phyloP scores from a whole-genome alignment of 2,329 filamentous ascomycete genomes.

The Penicillium decumbens region DNA sequence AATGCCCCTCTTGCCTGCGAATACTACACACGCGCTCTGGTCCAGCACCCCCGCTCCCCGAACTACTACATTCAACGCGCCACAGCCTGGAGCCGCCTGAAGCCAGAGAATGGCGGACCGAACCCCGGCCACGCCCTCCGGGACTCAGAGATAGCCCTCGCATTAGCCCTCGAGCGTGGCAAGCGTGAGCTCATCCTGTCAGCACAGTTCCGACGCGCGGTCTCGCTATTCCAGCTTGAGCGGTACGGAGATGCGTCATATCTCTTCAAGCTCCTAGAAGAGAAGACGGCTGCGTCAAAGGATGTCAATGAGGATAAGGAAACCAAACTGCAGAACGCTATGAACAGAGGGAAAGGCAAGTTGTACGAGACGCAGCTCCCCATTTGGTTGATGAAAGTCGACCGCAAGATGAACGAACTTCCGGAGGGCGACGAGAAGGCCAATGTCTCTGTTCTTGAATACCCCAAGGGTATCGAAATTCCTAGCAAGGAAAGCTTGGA shows the following conservation, averaged over 20 bases:
- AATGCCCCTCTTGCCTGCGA: conserved; percentile 65
- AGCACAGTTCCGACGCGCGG: conserved; percentile 75
- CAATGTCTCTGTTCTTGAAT: conserved; percentile 48
- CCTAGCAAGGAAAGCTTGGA: conserved; percentile 40
- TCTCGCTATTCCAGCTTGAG: conserved; percentile 66
- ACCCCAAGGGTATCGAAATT: conserved; percentile 47
- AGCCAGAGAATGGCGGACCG: conserved; percentile 46
- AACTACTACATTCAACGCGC: conserved; percentile 78
- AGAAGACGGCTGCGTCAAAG: conserved; percentile 49
- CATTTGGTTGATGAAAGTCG: conserved; percentile 58
- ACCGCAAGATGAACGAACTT: conserved; percentile 49
- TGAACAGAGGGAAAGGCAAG: conserved; percentile 27
- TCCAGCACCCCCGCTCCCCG: conserved; percentile 60
- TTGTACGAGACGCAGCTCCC: conserved; percentile 39
- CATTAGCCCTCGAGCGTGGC: conserved; percentile 60
- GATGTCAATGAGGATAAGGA: not conserved
- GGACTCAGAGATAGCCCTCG: conserved; percentile 64
- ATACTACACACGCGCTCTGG: conserved; percentile 63
- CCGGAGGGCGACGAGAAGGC: conserved; percentile 48
- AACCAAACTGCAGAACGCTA: not conserved
- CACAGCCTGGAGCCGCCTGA: conserved; percentile 66
- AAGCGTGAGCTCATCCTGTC: conserved; percentile 71
- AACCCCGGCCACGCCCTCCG: conserved; percentile 52
- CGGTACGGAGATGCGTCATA: conserved; percentile 70
- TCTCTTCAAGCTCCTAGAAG: conserved; percentile 57